These are phyloP conservation scores for Candida argentea DNA, from an alignment of 805 yeast genomes.

Conservation along the genomic window DNA sequence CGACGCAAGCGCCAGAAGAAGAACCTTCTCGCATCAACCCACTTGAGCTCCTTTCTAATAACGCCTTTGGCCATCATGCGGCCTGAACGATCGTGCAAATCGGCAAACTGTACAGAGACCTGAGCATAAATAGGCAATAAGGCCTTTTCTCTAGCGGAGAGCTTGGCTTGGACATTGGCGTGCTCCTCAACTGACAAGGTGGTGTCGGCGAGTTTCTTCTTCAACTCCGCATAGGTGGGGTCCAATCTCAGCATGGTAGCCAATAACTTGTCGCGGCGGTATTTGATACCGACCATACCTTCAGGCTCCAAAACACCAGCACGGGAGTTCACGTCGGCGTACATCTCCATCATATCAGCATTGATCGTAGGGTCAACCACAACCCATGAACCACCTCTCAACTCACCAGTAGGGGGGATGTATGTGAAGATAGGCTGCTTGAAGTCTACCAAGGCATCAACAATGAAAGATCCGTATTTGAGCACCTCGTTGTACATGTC, in stretches of 20 bases:
- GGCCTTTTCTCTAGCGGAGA: conserved; percentile 68
- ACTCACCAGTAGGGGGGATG: conserved; percentile 96
- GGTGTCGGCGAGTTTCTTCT: conserved; percentile 44
- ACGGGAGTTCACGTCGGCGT: conserved; percentile 90
- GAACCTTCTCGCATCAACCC: conserved; percentile 85
- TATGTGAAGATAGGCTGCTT: conserved; percentile 95
- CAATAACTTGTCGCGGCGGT: conserved; percentile 84
- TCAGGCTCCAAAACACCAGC: conserved; percentile 99
- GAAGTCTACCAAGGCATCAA: conserved; percentile 91
- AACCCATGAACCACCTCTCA: conserved; percentile 99
- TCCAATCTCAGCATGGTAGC: conserved; percentile 92
- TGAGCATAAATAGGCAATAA: conserved; percentile 86
- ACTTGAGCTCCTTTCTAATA: conserved; percentile 73
- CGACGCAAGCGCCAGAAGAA: conserved; percentile 99
- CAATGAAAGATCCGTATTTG: conserved; percentile 94
- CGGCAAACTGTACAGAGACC: conserved; percentile 93
- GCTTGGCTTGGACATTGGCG: conserved; percentile 50
- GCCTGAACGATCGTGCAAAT: conserved; percentile 93
- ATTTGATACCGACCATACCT: conserved; percentile 98
- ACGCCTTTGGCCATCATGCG: conserved; percentile 96
- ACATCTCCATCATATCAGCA: conserved; percentile 97
- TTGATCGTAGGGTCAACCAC: conserved; percentile 98
- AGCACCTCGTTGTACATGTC: conserved; percentile 98
- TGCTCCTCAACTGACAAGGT: conserved; percentile 54
- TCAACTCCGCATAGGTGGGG: conserved; percentile 57